phyloP scores from a whole-genome alignment of 768 basidiomycete species.

The Leccinum rimulosum region DNA sequence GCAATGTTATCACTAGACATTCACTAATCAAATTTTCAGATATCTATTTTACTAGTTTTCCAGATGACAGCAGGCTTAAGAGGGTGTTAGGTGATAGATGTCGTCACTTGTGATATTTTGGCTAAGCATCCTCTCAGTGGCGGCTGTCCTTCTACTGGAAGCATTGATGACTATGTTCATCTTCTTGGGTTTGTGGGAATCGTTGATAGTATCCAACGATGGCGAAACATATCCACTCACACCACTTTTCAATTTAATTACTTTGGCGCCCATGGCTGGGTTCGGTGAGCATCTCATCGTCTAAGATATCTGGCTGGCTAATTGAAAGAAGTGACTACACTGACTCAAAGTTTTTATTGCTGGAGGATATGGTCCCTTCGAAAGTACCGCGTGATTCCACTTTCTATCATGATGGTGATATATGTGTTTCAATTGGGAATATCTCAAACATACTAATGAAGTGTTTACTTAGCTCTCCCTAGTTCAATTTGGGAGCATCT shows the following conservation, averaged over 20 bases:
- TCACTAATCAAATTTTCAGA: slow-evolving; percentile 1
- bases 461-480: too few relatives aligned
- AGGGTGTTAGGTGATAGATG: slow-evolving; percentile 14
- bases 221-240: too few relatives aligned
- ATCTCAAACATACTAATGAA: too few relatives aligned
- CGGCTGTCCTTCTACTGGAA: slow-evolving; percentile 15
- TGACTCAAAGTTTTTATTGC: too few relatives aligned
- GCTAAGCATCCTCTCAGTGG: slow-evolving; percentile 5
- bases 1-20: neutral
- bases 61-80: slow-evolving; percentile 9
- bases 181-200: slow-evolving; percentile 14
- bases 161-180: slow-evolving; percentile 5
- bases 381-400: slow-evolving; percentile 9
- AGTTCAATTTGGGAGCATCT: too few relatives aligned
- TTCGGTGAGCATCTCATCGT: neutral
- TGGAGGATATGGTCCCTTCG: too few relatives aligned
- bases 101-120: neutral
- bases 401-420: neutral
- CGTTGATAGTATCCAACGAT: accelerated
- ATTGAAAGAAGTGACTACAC: too few relatives aligned
- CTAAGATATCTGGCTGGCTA: too few relatives aligned
- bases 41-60: slow-evolving; percentile 20
- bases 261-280: neutral
- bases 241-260: too few relatives aligned
- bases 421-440: too few relatives aligned